Evolutionary conservation across 2,329 filamentous ascomycete genomes (phyloP), one percentile per base, ranked within the genome.

Genomic region (Fusarium sp.): DNA sequence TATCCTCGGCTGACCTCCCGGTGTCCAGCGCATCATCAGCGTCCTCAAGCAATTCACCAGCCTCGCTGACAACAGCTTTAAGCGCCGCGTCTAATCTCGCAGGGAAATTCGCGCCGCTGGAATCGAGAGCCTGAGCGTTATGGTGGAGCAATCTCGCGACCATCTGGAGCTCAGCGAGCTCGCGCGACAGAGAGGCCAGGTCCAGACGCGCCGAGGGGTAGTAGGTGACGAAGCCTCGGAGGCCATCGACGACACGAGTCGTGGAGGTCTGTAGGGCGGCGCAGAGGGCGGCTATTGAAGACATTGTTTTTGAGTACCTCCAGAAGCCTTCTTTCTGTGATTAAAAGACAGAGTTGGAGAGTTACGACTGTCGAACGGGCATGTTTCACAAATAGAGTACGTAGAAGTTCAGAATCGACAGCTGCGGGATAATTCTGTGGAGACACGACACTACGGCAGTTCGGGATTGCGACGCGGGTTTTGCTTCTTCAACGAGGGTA

Each of bases 161-260:
- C 62, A 75, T 68, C 61, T 72, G 72, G 5, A 76, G 51, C 56
- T 75, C 72, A 5, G 73, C 67, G 11, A 76, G 70, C 67, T 76
- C 75, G n/a, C 73, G 74, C 19, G 70, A 73, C 31, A 76, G 58
- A 21, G 57, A 42, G n/a, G 65, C 58, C 5, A 76, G 65, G 56
- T 71, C 70, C 11, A 73, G 62, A 21, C 74, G 73, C 26, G 72
- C 62, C 17, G 66, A 68, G 26, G 74, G 72, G 40, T 69, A 72
- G 13, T 65, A 57, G 38, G 72, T 65, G 26, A 75, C 63, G 22
- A 76, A 75, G 51, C 62, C 64, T 40, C 70, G 61, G 42, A 76
- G 71, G 28, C 60, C 67, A 11, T 72, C 72, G 45, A 66, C 60
- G 40, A 65, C 59, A 2, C 58, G 63, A 13, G 57, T 54, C 21